These are phyloP conservation scores for Coprinellus micaceus DNA, from an alignment of 768 basidiomycete genomes.

Conservation along the genomic window DNA sequence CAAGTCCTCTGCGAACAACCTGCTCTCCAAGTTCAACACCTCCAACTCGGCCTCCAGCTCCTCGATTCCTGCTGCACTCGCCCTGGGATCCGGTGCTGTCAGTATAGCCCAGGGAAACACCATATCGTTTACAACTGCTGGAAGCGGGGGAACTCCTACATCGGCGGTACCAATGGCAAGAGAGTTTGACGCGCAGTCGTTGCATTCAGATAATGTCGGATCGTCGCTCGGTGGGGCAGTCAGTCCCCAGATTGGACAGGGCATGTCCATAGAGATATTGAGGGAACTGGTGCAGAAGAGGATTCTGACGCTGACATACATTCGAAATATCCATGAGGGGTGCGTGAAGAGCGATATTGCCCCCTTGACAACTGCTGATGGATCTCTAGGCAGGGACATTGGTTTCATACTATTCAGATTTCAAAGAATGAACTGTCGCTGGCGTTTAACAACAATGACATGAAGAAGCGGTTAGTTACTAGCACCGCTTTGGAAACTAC, in stretches of 20 bases:
- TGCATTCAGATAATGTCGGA: conserved; percentile 45
- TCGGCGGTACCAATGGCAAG: conserved; percentile 40
- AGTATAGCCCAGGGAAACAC: conserved; percentile 30
- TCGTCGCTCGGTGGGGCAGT: conserved; percentile 32
- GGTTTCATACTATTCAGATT: conserved; percentile 86
- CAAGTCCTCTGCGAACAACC: conserved; percentile 83
- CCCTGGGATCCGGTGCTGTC: conserved; percentile 28
- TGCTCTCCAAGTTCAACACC: conserved; percentile 72
- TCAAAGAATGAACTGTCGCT: conserved; percentile 69
- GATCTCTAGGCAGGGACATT: conserved; percentile 62
- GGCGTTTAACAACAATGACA: conserved; percentile 67
- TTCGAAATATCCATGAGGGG: conserved; percentile 86
- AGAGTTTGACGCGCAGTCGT: conserved; percentile 73
- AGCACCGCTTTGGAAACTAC: not conserved
- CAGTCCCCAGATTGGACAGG: conserved; percentile 51
- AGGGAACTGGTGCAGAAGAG: conserved; percentile 80
- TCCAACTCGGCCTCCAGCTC: conserved; percentile 24
- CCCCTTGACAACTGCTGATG: not conserved
- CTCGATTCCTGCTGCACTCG: conserved; percentile 31
- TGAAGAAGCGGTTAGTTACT: conserved; percentile 66
- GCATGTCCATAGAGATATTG: conserved; percentile 74
- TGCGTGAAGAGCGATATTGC: conserved; percentile 32
- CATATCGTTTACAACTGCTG: conserved; percentile 34
- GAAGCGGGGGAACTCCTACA: conserved; percentile 40
- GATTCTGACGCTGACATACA: conserved; percentile 79